A percentile compares a stretch with the other conserved stretches of the same genome.
These are phyloP conservation scores for Adansonia gregorii DNA, from an alignment of 441 rosid genomes.

Conservation along the genomic window DNA sequence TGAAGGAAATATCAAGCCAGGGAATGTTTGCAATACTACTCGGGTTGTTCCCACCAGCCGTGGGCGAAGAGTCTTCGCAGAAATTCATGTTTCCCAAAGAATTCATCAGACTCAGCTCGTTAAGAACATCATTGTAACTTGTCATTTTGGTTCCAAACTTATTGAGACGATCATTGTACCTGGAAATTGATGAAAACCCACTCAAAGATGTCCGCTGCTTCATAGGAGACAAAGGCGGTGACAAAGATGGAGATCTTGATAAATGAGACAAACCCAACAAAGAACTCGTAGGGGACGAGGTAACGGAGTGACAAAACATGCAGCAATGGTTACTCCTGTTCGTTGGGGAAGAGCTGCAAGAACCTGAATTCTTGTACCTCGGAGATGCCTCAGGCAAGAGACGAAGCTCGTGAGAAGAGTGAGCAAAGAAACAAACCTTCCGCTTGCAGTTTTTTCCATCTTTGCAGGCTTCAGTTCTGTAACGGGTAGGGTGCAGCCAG, in stretches of 20 bases:
- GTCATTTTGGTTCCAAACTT: slow-evolving; percentile 36
- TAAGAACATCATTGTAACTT: slow-evolving; percentile 58
- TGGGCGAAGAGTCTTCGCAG: slow-evolving; percentile 40
- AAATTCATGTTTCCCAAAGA: slow-evolving; percentile 58
- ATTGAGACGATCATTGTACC: slow-evolving; percentile 40
- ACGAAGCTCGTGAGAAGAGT: slow-evolving; percentile 77
- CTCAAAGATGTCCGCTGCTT: slow-evolving; percentile 36
- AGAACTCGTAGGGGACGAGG: slow-evolving; percentile 74
- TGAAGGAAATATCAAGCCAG: slow-evolving; percentile 48
- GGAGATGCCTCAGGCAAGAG: slow-evolving; percentile 47
- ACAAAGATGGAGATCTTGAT: slow-evolving; percentile 73
- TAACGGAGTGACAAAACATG: slow-evolving; percentile 47
- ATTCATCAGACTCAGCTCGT: slow-evolving; percentile 58
- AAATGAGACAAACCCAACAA: slow-evolving; percentile 56
- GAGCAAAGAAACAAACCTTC: slow-evolving; percentile 89
- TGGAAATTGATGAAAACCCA: slow-evolving; percentile 47
- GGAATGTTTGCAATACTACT: slow-evolving; percentile 33
- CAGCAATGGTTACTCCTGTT: slow-evolving; percentile 48
- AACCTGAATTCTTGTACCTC: slow-evolving; percentile 18
- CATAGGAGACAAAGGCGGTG: slow-evolving; percentile 83
- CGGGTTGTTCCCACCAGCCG: slow-evolving; percentile 23
- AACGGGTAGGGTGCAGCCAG: slow-evolving; percentile 91
- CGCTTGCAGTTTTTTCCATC: slow-evolving; percentile 81
- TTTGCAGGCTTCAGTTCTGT: slow-evolving; percentile 87
- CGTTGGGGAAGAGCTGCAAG: slow-evolving; percentile 5